Conservation (phyloP, 805 yeast species). For the Candida sithepensis region DNA sequence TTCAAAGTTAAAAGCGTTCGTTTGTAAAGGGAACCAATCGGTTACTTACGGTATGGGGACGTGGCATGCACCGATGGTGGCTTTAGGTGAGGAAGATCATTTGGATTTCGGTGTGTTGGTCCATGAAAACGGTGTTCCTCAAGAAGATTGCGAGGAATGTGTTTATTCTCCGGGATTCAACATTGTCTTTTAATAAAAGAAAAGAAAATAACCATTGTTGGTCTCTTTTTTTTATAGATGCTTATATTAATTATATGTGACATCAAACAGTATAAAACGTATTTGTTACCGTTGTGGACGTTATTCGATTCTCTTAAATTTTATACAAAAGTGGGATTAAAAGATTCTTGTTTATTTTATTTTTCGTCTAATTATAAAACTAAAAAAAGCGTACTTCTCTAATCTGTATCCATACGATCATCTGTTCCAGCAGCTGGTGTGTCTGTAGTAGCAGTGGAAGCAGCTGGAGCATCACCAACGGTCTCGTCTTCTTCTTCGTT, state of each 20-base stretch:
- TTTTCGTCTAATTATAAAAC: too few species aligned
- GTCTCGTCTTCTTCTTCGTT: slow-evolving; percentile 14
- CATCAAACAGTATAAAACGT: too few species aligned
- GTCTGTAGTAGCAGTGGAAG: slow-evolving; percentile 6
- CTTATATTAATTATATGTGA: background rate
- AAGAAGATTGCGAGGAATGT: slow-evolving; percentile 82
- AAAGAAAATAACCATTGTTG: background rate
- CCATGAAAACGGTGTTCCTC: slow-evolving; percentile 75
- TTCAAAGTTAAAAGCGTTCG: slow-evolving; percentile 58
- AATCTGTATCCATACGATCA: slow-evolving; percentile 37
- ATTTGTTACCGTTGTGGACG: too few species aligned
- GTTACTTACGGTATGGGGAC: slow-evolving; percentile 82
- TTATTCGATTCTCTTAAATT: background rate
- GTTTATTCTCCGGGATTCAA: slow-evolving; percentile 58
- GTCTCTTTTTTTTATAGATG: background rate
- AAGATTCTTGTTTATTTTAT: too few species aligned
- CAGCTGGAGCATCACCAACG: slow-evolving; percentile 11
- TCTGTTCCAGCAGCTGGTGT: slow-evolving; percentile 10
- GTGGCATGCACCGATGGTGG: slow-evolving; percentile 98
- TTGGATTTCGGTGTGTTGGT: slow-evolving; percentile 87
- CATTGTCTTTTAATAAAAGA: slow-evolving; percentile 26
- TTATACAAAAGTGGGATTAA: background rate
- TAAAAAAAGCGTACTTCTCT: too few species aligned
- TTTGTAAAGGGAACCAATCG: slow-evolving; percentile 79
- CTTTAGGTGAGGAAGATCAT: slow-evolving; percentile 47